phyloP scores from a whole-genome alignment of 2,329 filamentous ascomycete species.

The Microdochium bolleyi region DNA sequence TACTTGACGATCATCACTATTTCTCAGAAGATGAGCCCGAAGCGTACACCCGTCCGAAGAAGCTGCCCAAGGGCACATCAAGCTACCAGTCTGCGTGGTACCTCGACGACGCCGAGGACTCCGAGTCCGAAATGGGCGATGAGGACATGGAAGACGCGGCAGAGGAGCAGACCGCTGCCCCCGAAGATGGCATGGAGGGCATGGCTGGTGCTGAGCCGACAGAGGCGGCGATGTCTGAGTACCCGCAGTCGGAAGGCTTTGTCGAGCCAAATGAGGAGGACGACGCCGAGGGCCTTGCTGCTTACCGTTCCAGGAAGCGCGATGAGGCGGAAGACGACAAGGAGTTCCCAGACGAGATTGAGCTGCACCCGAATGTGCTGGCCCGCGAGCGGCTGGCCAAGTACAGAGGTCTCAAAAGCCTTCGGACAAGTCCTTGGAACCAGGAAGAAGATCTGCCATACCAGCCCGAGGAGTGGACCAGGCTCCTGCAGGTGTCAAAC shows the following conservation, averaged over 20 bases:
- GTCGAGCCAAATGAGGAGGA: slow-evolving; percentile 77
- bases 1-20: slow-evolving; percentile 96
- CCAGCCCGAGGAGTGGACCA: slow-evolving; percentile 83
- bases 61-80: slow-evolving; percentile 83
- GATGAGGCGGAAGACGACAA: slow-evolving; percentile 82
- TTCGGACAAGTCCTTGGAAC: slow-evolving; percentile 83
- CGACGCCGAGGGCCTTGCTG: slow-evolving; percentile 66
- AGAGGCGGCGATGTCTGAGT: slow-evolving; percentile 77
- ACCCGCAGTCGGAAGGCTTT: slow-evolving; percentile 91
- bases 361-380: slow-evolving; percentile 78
- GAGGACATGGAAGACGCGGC: slow-evolving; percentile 37
- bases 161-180: slow-evolving; percentile 48
- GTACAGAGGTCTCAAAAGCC: slow-evolving; percentile 87
- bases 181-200: slow-evolving; percentile 78
- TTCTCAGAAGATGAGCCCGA: slow-evolving; percentile 80
- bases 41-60: slow-evolving; percentile 56
- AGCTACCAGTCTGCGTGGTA: slow-evolving; percentile 95
- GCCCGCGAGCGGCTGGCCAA: slow-evolving; percentile 78
- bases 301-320: slow-evolving; percentile 70
- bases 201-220: slow-evolving; percentile 59
- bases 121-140: slow-evolving; percentile 66
- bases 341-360: slow-evolving; percentile 96
- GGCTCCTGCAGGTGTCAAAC: slow-evolving; percentile 79
- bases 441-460: slow-evolving; percentile 78
- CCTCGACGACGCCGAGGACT: slow-evolving; percentile 68